Evolutionary conservation across 345 rosid genomes (phyloP).

Genomic region (Noccaea caerulescens): DNA sequence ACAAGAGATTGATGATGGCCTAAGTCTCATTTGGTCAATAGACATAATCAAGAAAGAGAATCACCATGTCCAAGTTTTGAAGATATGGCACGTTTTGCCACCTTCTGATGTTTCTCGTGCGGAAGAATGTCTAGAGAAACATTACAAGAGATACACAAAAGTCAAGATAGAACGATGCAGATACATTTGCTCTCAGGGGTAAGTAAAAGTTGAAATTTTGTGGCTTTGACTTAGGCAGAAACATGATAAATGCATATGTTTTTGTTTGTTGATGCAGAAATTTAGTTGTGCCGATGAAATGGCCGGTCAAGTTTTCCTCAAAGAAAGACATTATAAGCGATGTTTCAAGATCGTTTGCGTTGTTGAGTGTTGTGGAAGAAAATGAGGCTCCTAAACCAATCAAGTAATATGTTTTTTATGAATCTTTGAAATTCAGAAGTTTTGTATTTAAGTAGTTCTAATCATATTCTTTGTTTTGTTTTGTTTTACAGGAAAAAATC

Average conservation of each 20-base stretch:
- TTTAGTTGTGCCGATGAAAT: slow-evolving; percentile 41
- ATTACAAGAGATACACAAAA: slow-evolving; percentile 36
- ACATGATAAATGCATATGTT: neutral
- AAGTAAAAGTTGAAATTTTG: neutral
- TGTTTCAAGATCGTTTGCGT: slow-evolving; percentile 33
- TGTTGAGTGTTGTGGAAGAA: slow-evolving; percentile 33
- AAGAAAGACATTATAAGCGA: slow-evolving; percentile 21
- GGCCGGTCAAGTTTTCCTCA: slow-evolving; percentile 27
- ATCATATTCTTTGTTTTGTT: neutral
- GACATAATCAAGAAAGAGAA: slow-evolving; percentile 38
- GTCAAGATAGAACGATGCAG: slow-evolving; percentile 40
- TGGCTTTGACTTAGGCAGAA: neutral
- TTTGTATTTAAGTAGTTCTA: neutral
- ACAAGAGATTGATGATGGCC: slow-evolving; percentile 5
- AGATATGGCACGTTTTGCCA: slow-evolving; percentile 49
- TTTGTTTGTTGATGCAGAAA: slow-evolving; percentile 27
- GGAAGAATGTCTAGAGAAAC: slow-evolving; percentile 25
- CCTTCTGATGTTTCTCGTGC: slow-evolving; percentile 29
- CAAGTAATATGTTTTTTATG: slow-evolving; percentile 12
- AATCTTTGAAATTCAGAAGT: neutral
- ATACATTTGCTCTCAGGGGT: slow-evolving; percentile 37
- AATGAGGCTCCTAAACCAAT: slow-evolving; percentile 24
- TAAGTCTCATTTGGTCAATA: slow-evolving; percentile 48
- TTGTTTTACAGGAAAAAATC: slow-evolving; percentile 23
- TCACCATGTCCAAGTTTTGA: slow-evolving; percentile 44